Evolutionary conservation across 306 rosid species (phyloP), one percentile per base, ranked within the genome.

Genomic region (Pterocarpus santalinus): DNA sequence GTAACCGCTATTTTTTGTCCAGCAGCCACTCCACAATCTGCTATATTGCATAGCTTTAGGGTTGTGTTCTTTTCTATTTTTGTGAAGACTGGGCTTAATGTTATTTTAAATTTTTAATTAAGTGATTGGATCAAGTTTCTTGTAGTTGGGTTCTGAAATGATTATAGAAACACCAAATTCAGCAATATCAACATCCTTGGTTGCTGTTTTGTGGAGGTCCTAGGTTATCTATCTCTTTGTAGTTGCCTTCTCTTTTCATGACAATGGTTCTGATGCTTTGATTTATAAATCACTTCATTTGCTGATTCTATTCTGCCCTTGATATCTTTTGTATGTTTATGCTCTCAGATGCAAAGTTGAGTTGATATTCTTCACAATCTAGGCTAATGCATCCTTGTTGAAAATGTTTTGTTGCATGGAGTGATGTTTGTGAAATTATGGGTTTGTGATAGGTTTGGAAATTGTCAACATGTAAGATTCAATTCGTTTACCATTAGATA

Each of bases 351-450:
- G 44, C 43, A 51, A 36, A 51, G 36, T 15, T 49, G 72, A 49
- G 47, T 60, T 68, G 44, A 11, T 70, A 32, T 64, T 30, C 28
- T 70, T 34, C 38, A 33, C 65, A 38, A 56, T 82, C 69, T 71
- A 71, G 67, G 67, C 63, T 39, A 34, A 58, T 22, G 16, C 71
- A 8, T 39, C 64, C 35, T 51, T 51, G 61, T 51, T 51, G 61
- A 62, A 12, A 64, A 63, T 36, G 39, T 55, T 64, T 69, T 65
- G 76, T 55, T 32, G 61, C 9, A 46, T 28, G 65, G 33, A 79
- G 69, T 44, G 76, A 69, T 30, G 15, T 38, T 55, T 53, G 28
- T 22, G 28, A 22, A 22, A 22, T 22, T 22, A 22, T 22, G 28
- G 1, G 28, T 22, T 22, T 22, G 39, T 60, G 72, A 36, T 53